phyloP scores from a whole-genome alignment of 164 flowering plant species.

The Euptelea pleiosperma region DNA sequence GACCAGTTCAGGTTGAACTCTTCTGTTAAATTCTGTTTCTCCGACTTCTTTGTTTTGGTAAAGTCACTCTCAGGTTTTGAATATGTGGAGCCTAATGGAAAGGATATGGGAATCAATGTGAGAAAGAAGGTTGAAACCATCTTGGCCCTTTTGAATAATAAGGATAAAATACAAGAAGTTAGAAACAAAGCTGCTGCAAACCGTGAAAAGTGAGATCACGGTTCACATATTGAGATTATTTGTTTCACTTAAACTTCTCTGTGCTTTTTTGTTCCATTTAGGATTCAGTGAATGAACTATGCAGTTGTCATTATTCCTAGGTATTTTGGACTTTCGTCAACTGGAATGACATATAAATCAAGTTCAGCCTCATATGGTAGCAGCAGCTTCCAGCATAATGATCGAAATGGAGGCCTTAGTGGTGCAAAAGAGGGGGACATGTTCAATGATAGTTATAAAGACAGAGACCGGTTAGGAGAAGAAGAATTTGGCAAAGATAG shows the following conservation, averaged over 20 bases:
- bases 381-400: constrained; percentile 44
- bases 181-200: constrained; percentile 89
- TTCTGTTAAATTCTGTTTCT: constrained; percentile 5
- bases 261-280: neutral
- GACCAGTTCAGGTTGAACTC: neutral
- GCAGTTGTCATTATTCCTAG: constrained; percentile 29
- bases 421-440: constrained; percentile 39
- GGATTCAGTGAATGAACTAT: constrained; percentile 10
- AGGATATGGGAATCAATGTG: constrained; percentile 94
- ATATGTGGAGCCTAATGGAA: constrained; percentile 90
- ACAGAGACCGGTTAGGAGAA: constrained; percentile 40
- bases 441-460: constrained; percentile 46
- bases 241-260: constrained; percentile 4
- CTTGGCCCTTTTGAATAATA: constrained; percentile 62
- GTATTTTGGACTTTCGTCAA: constrained; percentile 92
- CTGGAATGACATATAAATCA: constrained; percentile 77
- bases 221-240: constrained; percentile 10
- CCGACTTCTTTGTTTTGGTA: constrained; percentile 19
- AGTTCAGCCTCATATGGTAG: constrained; percentile 57
- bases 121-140: constrained; percentile 89
- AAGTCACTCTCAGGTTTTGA: constrained; percentile 90
- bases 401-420: constrained; percentile 55
- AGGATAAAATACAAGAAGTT: constrained; percentile 81
- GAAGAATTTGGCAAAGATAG: constrained; percentile 40
- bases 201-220: constrained; percentile 76